phyloP scores from a whole-genome alignment of 352 stramenopile species.

The Phytophthora palmivora region DNA sequence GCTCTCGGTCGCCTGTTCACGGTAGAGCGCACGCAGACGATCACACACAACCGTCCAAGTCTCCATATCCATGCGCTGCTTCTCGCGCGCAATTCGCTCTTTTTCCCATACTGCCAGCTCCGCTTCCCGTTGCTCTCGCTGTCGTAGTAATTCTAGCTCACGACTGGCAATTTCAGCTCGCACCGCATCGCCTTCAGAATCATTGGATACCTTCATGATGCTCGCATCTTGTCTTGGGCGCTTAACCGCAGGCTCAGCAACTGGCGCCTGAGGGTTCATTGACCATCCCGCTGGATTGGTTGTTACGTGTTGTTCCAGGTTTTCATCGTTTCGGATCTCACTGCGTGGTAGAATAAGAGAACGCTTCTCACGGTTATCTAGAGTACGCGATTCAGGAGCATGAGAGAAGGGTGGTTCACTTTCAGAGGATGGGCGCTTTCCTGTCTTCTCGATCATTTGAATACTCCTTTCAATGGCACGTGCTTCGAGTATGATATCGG shows the following conservation, averaged over 20 bases:
- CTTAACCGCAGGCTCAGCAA: conserved; percentile 22
- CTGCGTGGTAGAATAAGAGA: background rate
- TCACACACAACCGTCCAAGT: conserved; percentile 45
- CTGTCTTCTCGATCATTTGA: background rate
- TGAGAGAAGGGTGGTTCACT: conserved; percentile 11
- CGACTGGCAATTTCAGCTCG: conserved; percentile 37
- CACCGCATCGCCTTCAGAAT: conserved; percentile 14
- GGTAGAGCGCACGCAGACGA: conserved; percentile 39
- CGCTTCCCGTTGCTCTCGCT: conserved; percentile 40
- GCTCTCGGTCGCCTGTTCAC: conserved; percentile 36
- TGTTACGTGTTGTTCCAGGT: conserved; percentile 19
- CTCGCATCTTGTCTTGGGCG: conserved; percentile 11
- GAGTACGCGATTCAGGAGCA: conserved; percentile 10
- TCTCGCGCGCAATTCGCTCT: conserved; percentile 32
- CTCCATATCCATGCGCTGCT: conserved; percentile 46
- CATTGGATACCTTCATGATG: background rate
- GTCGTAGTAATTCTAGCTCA: conserved; percentile 37
- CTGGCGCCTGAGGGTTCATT: conserved; percentile 8
- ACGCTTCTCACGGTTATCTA: conserved; percentile 10
- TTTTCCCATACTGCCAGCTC: conserved; percentile 43
- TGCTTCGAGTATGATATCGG: conserved; percentile 36
- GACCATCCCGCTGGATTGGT: conserved; percentile 5
- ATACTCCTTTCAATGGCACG: conserved; percentile 30
- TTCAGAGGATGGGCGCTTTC: conserved; percentile 22
- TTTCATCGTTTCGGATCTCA: conserved; percentile 25